Evolutionary conservation across 2,329 filamentous ascomycete genomes (phyloP), one percentile per base, ranked within the genome.

Genomic region (Thelonectria blattea): DNA sequence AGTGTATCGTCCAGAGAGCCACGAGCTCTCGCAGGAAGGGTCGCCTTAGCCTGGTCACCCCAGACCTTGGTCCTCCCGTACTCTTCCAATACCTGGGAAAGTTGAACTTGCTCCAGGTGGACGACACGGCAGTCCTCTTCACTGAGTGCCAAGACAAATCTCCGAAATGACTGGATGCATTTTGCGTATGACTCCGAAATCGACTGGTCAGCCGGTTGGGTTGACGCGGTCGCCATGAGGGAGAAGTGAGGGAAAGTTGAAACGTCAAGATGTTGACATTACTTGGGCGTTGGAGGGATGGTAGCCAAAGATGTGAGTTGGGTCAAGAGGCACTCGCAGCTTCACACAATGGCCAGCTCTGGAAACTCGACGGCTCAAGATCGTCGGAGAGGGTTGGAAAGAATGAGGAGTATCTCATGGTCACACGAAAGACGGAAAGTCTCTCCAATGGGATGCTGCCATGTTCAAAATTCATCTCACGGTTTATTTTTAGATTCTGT

Each of bases 41-140:
- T 9, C 24, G 50, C 42, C 12, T 54, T 59, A 32, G 43, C 48
- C 15, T 59, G 49, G 22, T 53, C 30, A 24, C 49, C 50, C 56
- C 56, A 59, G 11, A 59, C 47, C 30, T 54, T 59, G 30, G 46
- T 14, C 17, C 56, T 46, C 11, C 56, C 56, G 47, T 59, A 59
- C 43, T 54, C 50, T n/a, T 59, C 56, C 5, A 53, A 37, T 3
- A 59, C 37, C 30, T 24, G 22, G 12, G 42, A 17, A 22, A 54
- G 11, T 14, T 49, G 11, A 32, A 58, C 56, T 22, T 58, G 56
- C 14, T 18, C 15, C 1, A 58, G 18, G 7, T 39, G 50, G n/a
- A 47, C 17, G 14, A 48, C 50, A 14, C 50, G 41, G 17, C 50
- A 49, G 12, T 48, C 47, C 34, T 41, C 12, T 24, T 52, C 37